phyloP scores from a whole-genome alignment of 2,329 filamentous ascomycete species.

The Cercospora berteroae region DNA sequence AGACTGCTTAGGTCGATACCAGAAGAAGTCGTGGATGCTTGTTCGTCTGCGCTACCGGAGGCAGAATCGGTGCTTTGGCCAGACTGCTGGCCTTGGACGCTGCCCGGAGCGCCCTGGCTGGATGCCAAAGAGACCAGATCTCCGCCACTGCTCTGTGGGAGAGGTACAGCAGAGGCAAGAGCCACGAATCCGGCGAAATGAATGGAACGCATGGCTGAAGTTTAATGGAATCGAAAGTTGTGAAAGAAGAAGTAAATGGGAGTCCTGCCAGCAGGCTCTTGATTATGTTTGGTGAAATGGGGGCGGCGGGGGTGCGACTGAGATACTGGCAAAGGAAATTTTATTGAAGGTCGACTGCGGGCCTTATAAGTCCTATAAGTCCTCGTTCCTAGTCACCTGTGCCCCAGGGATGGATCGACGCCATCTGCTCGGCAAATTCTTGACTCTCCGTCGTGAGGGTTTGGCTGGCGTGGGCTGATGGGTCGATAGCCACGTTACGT shows the following conservation, averaged over 20 bases:
- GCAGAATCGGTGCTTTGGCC: background rate
- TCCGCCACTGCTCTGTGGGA: background rate
- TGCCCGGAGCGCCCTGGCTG: background rate
- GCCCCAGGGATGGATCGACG: background rate
- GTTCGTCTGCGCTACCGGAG: background rate
- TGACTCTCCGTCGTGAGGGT: background rate
- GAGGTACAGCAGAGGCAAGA: background rate
- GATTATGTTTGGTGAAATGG: background rate
- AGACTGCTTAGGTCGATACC: background rate
- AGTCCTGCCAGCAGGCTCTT: background rate
- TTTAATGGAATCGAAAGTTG: background rate
- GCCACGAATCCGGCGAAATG: background rate
- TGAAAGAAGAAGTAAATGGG: background rate
- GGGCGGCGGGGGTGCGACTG: background rate
- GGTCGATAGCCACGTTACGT: background rate
- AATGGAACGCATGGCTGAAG: background rate
- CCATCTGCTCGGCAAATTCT: background rate
- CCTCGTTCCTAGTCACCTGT: background rate
- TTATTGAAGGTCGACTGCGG: background rate
- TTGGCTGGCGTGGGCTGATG: background rate
- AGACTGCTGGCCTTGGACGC: background rate
- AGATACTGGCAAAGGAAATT: background rate
- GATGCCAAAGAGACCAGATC: background rate
- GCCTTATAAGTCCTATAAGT: background rate
- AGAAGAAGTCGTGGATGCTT: background rate